These are phyloP conservation scores for Xylariaceae sp. DNA, from an alignment of 2,329 filamentous ascomycete genomes.

Conservation along the genomic window DNA sequence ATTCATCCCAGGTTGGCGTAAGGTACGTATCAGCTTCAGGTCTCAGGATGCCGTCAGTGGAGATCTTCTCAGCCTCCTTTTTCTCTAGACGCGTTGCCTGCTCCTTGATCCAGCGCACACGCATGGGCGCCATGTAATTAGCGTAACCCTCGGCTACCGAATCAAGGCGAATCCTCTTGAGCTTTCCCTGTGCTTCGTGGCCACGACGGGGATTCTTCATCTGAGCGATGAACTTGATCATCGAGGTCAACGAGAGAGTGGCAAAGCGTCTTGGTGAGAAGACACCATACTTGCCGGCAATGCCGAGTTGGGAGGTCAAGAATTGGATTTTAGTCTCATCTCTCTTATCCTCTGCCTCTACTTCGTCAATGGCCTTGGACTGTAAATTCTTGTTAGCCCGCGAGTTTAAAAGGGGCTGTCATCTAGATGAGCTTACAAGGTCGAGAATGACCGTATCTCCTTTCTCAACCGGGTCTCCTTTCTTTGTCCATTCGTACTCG, in stretches of 20 bases:
- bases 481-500: neutral
- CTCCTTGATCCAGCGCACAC: neutral
- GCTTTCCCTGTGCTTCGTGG: neutral
- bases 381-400: neutral
- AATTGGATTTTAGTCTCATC: no score
- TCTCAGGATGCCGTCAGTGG: neutral
- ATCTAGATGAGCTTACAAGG: neutral
- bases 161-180: neutral
- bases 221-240: neutral
- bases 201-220: neutral
- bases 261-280: neutral
- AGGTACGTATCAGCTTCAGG: neutral
- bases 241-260: neutral
- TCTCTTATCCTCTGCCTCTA: neutral
- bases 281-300: neutral
- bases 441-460: neutral
- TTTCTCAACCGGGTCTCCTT: neutral
- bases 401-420: neutral
- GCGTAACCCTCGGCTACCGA: neutral
- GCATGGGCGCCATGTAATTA: neutral
- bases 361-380: no score
- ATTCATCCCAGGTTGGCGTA: neutral
- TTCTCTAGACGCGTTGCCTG: neutral
- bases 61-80: neutral
- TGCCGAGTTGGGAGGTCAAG: neutral